Base-by-base conservation (phyloP, 2,329 filamentous ascomycete species). In the Aspergillus cejpii region DNA sequence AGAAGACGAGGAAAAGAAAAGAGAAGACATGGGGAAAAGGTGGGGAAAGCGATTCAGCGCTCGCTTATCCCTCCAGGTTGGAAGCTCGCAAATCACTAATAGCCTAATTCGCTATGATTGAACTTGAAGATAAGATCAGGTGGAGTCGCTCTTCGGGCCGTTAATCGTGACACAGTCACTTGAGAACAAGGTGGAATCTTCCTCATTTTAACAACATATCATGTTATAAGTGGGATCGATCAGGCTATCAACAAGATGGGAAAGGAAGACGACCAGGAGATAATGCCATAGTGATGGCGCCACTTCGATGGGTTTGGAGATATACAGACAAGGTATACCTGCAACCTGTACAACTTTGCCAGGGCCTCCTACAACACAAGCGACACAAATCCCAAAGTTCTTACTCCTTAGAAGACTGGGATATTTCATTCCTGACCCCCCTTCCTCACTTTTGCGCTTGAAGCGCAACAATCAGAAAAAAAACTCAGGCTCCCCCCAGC, bases 391-490 rank as follows among this genome's bases (percentile, higher is more conserved):
- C 10, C 1, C 31, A 6, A 19, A 19, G 17, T 19, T 12, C 12
- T 15, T 34, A 10, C 11, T 6, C 11, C 10, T 17, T 8, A 15
- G 5, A 14, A n/a, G 17, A 15, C 31, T 20, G 31, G 31, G 11
- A 11, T 20, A 11, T 20, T n/a, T 34, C 15, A 19, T 34, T 14
- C 21, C 14, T 11, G 11, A 34, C 28, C 28, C 15, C 41, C n/a
- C n/a, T n/a, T n/a, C n/a, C 27, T 33, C 24, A 46, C 39, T 36
- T 33, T 12, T 31, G 43, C 49, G 49, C 49, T 49, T 51, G 37
- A 29, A 49, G 49, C 49, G 49, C 46, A 46, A 44, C 34, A 26
- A 14, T 15, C 12, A 48, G 21, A 49, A 49, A 39, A 48, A 17
- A 49, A 49, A 39, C 19, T 39, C 34, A 28, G 7, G 40, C 27